phyloP scores from a whole-genome alignment of 495 filamentous ascomycete genomes.

The Venustampulla echinocandica region DNA sequence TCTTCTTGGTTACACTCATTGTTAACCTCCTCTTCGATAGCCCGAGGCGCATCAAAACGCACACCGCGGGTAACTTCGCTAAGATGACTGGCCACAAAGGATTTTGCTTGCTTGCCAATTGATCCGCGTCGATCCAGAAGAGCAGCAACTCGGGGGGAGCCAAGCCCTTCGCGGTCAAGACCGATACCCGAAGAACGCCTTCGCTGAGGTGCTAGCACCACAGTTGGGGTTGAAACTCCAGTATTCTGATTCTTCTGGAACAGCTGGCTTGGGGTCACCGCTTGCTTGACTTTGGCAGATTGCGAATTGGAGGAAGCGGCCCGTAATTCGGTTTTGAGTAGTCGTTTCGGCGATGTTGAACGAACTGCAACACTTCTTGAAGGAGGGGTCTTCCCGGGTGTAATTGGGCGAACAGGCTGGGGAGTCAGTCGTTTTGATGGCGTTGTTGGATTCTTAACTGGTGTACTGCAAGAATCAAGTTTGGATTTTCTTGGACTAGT shows the following conservation, averaged over 20 bases:
- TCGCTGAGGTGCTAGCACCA: slow-evolving; percentile 55
- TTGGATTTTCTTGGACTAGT: slow-evolving; percentile 34
- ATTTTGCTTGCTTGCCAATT: slow-evolving; percentile 54
- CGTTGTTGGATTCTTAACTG: slow-evolving; percentile 39
- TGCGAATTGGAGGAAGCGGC: slow-evolving; percentile 17
- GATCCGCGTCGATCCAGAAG: slow-evolving; percentile 65
- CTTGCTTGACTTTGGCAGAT: slow-evolving; percentile 10
- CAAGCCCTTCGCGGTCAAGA: slow-evolving; percentile 64
- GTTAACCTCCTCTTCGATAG: slow-evolving; percentile 61
- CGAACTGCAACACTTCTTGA: slow-evolving; percentile 28
- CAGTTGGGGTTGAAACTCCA: slow-evolving; percentile 51
- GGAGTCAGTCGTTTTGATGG: slow-evolving; percentile 45
- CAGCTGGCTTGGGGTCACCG: slow-evolving; percentile 28
- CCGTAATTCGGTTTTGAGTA: slow-evolving; percentile 41
- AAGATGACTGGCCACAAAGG: slow-evolving; percentile 46
- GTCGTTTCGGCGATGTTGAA: slow-evolving; percentile 46
- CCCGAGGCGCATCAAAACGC: slow-evolving; percentile 57
- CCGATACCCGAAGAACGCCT: slow-evolving; percentile 64
- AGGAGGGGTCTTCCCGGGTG: slow-evolving; percentile 45
- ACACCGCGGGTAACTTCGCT: slow-evolving; percentile 28
- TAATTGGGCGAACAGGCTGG: slow-evolving; percentile 40
- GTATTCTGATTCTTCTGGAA: slow-evolving; percentile 51
- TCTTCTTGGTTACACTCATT: slow-evolving; percentile 57
- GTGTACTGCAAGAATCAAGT: slow-evolving; percentile 12
- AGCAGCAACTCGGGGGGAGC: slow-evolving; percentile 66